Evolutionary conservation across 176 grass and related monocot species (phyloP).

Genomic region (Oryza meridionalis): DNA sequence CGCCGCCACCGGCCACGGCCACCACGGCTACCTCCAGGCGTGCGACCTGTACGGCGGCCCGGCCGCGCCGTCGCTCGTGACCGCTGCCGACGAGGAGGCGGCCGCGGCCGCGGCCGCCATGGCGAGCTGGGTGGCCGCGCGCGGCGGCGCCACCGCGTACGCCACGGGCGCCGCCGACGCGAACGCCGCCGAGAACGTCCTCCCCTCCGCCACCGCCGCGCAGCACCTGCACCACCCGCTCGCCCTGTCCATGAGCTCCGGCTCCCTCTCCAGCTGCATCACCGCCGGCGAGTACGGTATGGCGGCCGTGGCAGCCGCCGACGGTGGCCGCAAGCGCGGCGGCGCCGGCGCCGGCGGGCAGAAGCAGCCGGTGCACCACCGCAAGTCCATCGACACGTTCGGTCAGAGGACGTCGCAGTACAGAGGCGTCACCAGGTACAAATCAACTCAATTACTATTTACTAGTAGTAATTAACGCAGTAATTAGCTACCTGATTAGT

Average conservation of each 20-base stretch:
- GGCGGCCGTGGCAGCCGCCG: not conserved
- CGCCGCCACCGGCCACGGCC: not conserved
- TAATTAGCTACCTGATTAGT: too few species aligned
- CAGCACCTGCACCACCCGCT: slow-evolving; percentile 48
- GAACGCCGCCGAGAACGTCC: not conserved
- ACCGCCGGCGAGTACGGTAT: slow-evolving; percentile 42
- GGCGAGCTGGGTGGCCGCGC: slow-evolving; percentile 50
- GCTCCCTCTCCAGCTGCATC: slow-evolving; percentile 83
- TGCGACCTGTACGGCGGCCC: slow-evolving; percentile 58
- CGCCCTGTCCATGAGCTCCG: slow-evolving; percentile 87
- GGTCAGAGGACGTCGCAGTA: slow-evolving; percentile 98
- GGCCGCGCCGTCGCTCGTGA: not conserved
- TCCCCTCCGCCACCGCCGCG: not conserved
- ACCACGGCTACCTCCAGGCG: slow-evolving; percentile 51
- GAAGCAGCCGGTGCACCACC: slow-evolving; percentile 95
- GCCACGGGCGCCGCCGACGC: not conserved
- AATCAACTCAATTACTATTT: not conserved
- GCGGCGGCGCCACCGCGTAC: slow-evolving; percentile 17
- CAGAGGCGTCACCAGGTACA: slow-evolving; percentile 97
- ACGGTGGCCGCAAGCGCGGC: slow-evolving; percentile 73
- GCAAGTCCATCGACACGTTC: slow-evolving; percentile 99
- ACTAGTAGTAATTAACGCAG: not conserved
- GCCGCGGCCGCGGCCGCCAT: slow-evolving; percentile 42
- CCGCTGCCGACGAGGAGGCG: slow-evolving; percentile 29
- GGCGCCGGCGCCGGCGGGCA: slow-evolving; percentile 41